Evolutionary conservation across 495 filamentous ascomycete genomes (phyloP).

Genomic region (Aspergillus mulundensis): DNA sequence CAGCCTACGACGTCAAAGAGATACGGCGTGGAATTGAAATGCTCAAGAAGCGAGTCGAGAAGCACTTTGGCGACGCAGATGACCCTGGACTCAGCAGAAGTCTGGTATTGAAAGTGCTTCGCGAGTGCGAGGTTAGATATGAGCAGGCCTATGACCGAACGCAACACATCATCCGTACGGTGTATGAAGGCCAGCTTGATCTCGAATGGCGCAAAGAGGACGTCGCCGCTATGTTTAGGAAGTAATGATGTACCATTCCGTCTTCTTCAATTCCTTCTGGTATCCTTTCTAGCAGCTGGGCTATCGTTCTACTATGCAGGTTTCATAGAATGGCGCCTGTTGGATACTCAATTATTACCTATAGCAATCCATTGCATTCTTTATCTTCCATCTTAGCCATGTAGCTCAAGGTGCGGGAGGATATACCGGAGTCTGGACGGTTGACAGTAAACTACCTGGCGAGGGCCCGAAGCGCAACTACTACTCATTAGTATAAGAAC

Average conservation of each 20-base stretch:
- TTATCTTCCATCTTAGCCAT: background rate
- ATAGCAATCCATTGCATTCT: background rate
- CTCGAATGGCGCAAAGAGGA: constrained; percentile 60
- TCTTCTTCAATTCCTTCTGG: constrained; percentile 8
- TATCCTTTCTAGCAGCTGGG: constrained; percentile 7
- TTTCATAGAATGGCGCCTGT: constrained; percentile 11
- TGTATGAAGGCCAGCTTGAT: constrained; percentile 63
- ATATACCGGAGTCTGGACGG: background rate
- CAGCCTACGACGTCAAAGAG: constrained; percentile 75
- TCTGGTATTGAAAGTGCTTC: constrained; percentile 73
- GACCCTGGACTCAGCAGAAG: constrained; percentile 63
- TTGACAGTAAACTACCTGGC: too few relatives aligned
- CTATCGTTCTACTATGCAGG: background rate
- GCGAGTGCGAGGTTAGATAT: constrained; percentile 77
- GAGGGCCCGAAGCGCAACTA: background rate
- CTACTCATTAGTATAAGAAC: too few relatives aligned
- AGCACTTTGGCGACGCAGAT: constrained; percentile 89
- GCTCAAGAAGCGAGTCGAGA: constrained; percentile 85
- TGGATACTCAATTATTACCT: constrained; percentile 1
- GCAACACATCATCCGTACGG: constrained; percentile 54
- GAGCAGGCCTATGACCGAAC: constrained; percentile 67
- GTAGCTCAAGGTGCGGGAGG: background rate
- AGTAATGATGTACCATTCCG: constrained; percentile 22
- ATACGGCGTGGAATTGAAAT: constrained; percentile 79
- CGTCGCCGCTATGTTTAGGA: constrained; percentile 49